Evolutionary conservation across 1,139 yeast genomes (phyloP), one percentile per base, ranked within the genome.

Genomic region (Candida sp.): DNA sequence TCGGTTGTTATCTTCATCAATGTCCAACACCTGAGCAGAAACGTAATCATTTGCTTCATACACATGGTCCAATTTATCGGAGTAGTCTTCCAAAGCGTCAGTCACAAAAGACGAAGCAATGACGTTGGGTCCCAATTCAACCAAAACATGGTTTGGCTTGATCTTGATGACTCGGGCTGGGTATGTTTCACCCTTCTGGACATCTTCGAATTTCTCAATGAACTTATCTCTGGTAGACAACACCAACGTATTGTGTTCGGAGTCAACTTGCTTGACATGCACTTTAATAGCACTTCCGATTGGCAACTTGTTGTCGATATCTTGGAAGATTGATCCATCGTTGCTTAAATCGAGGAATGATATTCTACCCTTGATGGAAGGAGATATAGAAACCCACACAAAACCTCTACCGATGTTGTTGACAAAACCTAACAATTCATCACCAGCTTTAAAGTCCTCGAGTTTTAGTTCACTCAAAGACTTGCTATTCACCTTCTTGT

Each of bases 51-150:
- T 86, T 9, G 75, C 68, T 32, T 77, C 70, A 66, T 77, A 90
- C 1, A 73, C 76, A n/a, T 76, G 78, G 17, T 75, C 77, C 50
- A 88, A 70, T 44, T 83, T 76, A 30, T 78, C 74, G 31, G 84
- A 75, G 64, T 84, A 90, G 61, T 90, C 88, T 60, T 88, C 83
- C 57, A 90, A 75, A 12, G 96, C 92, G 67, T 92, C 97, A 3
- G 96, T 87, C 46, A 86, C 78, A 64, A 77, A 86, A 3, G 92
- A 83, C 55, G 85, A 78, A 31, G 91, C 97, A 50, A 78, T 75
- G 22, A 87, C 75, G 44, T 76, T 77, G 33, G 78, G 77, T 23
- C 90, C 90, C 43, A 90, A 69, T 56, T 86, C 90, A 44, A 90
- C 87, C 54, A 89, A 70, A 26, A 90, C 85, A 59, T 79, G 84